Percentiles rank a stretch among this genome's conserved stretches.
phyloP scores from a whole-genome alignment of 176 grass and related monocot species.

The Puya raimondii region DNA sequence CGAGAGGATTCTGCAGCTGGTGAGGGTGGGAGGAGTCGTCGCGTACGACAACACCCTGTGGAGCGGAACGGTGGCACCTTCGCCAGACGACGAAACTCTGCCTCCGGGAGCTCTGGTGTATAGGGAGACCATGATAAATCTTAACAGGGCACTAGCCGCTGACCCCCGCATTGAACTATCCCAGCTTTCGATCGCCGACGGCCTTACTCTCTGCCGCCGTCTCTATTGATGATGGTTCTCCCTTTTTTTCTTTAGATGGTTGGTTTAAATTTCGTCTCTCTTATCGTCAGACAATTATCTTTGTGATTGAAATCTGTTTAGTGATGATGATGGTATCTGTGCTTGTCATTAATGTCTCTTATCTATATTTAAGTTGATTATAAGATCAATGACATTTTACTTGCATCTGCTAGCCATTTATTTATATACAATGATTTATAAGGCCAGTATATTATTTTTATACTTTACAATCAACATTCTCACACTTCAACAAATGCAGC shows the following conservation, averaged over 20 bases:
- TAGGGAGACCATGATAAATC: not conserved
- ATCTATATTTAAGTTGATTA: too few relatives aligned
- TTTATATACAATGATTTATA: too few relatives aligned
- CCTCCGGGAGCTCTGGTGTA: not conserved
- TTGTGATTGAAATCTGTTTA: too few relatives aligned
- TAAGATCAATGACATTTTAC: too few relatives aligned
- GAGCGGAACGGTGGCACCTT: conserved; percentile 30
- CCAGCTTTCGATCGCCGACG: conserved; percentile 55
- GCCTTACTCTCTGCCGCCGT: conserved; percentile 55
- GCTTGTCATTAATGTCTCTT: too few relatives aligned
- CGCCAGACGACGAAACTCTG: conserved; percentile 27
- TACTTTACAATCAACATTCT: too few relatives aligned
- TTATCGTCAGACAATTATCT: too few relatives aligned
- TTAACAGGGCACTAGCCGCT: conserved; percentile 34
- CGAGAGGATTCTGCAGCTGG: conserved; percentile 34
- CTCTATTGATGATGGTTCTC: conserved; percentile 12
- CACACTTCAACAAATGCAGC: not conserved
- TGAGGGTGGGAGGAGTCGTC: conserved; percentile 52
- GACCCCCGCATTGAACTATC: conserved; percentile 47
- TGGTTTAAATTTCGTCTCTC: too few relatives aligned
- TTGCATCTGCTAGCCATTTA: too few relatives aligned
- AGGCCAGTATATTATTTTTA: too few relatives aligned
- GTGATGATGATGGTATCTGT: too few relatives aligned
- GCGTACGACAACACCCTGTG: conserved; percentile 80
- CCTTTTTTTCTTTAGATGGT: too few relatives aligned